Evolutionary conservation across 2,329 filamentous ascomycete genomes (phyloP), one percentile per base, ranked within the genome.

Genomic region (Dothiorella sarmentorum): DNA sequence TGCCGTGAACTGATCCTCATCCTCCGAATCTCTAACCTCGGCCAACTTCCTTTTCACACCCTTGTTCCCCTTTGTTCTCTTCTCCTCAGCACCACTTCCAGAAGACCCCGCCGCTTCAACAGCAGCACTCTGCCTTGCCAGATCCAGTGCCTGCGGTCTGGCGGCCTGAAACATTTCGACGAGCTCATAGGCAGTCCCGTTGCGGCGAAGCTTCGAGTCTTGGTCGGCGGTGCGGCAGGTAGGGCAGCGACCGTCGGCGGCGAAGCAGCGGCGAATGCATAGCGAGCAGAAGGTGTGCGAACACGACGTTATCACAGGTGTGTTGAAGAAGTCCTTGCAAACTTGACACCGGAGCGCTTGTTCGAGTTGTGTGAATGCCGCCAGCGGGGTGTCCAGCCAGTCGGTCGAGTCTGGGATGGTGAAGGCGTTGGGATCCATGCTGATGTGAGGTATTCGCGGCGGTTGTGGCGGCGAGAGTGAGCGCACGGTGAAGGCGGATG

Each of bases 241-340:
- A 0, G 94, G 94, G 67, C 94, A 99, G 73, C 89, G 91, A 7
- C 91, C 89, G 64, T 97, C 91, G 29, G 84, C 82, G 2, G 87
- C 87, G 0, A 99, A 81, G 61, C 89, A 91, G 62, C 92, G 83
- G 27, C 94, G 88, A 71, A 99, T 97, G 73, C 94, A 99, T 56
- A 96, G 78, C 6, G 93, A 97, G 79, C 94, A 99, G 70, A 99
- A 99, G 0, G 94, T 97, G 71, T 99, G 94, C 56, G 85, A 89
- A 76, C 94, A 99, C 1, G 90, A 89, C 0, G 94, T 99, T 62
- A 97, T 87, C 84, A 99, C 94, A 0, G 94, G 94, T 52, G 91
- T 96, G 61, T 85, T 85, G 77, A 90, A 97, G 75, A 97, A 96
- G 73, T 99, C 95, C 72, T 97, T 97, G 83, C 94, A 99, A 61